A percentile compares a stretch with the other conserved stretches of the same genome.
Evolutionary conservation across 2,329 filamentous ascomycete genomes (phyloP).

Genomic region (Microcera coccophila): DNA sequence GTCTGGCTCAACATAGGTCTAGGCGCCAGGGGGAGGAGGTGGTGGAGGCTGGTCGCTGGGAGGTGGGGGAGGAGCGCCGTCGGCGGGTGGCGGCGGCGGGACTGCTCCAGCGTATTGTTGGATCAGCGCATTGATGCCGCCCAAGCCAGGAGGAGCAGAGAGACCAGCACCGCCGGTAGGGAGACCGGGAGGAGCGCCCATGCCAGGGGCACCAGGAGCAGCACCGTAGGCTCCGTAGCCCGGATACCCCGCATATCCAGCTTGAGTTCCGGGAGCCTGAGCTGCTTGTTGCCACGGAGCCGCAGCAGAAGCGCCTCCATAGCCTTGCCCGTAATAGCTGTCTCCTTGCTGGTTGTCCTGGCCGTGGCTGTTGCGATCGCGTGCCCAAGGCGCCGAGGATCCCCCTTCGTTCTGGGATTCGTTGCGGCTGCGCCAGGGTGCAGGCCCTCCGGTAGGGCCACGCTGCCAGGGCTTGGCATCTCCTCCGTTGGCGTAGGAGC

Average conservation of each 20-base stretch:
- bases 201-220: slow-evolving; percentile 40
- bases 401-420: slow-evolving; percentile 47
- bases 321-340: slow-evolving; percentile 30
- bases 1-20: slow-evolving; percentile 10
- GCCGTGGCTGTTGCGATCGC: slow-evolving; percentile 53
- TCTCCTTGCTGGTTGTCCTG: slow-evolving; percentile 32
- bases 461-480: slow-evolving; percentile 84
- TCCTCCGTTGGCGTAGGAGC: slow-evolving; percentile 49
- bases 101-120: slow-evolving; percentile 58
- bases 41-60: slow-evolving; percentile 61
- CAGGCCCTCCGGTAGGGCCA: slow-evolving; percentile 76
- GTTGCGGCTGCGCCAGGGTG: slow-evolving; percentile 67
- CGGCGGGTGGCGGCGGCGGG: slow-evolving; percentile 59
- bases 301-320: slow-evolving; percentile 26
- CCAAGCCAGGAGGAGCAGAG: slow-evolving; percentile 52
- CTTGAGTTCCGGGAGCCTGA: slow-evolving; percentile 46
- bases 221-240: slow-evolving; percentile 50
- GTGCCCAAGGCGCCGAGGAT: slow-evolving; percentile 57
- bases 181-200: slow-evolving; percentile 40
- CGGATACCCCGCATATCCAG: slow-evolving; percentile 54
- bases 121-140: slow-evolving; percentile 61
- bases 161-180: slow-evolving; percentile 44
- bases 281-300: slow-evolving; percentile 52
- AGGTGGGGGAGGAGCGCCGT: slow-evolving; percentile 58
- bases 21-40: slow-evolving; percentile 56